Base-by-base conservation (phyloP, 163 green algal genomes). In the Coccomyxa subellipsoidea region DNA sequence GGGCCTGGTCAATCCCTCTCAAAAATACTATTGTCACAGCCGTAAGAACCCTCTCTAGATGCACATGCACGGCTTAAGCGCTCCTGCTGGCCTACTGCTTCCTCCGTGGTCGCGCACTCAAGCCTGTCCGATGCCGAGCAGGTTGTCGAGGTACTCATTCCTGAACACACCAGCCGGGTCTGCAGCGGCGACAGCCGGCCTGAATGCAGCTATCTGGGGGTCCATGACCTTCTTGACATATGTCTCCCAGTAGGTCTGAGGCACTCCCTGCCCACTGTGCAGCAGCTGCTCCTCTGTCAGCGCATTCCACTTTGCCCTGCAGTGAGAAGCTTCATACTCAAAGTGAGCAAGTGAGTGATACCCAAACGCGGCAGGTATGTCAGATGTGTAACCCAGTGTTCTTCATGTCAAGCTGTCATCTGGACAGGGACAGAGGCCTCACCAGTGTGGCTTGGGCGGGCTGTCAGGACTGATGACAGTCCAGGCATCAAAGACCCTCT, bases 251-350 rank as follows among this genome's bases (percentile, higher is more conserved):
- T 59, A 59, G 47, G 21, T 7, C 47, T 59, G 47, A 27, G 47
- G 23, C 23, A 18, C 47, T 73, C 66, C 66, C 15, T 73, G 21
- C 8, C 27, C 66, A 36, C 4, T 35, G 29, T 73, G 66, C 66
- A 73, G 66, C 6, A 73, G n/a, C 66, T 73, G 66, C 27, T 73
- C 66, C 66, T 73, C 66, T 36, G 66, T 73, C 29, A 36, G n/a
- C 10, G n/a, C 66, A 6, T 73, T 73, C 66, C 66, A 73, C 7
- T 73, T 73, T 73, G 66, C 66, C 66, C 66, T 73, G n/a, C 66
- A 73, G 27, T 6, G 6, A 5, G 4, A 36, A 36, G 47, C 47
- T 66, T 12, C 47, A 29, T 66, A 18, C 47, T 66, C 47, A 66
- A 18, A 66, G 47, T 29, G 47, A 66, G 47, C 47, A 66, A 66